phyloP scores from a whole-genome alignment of 2,329 filamentous ascomycete species.

The Cytospora piceicola region DNA sequence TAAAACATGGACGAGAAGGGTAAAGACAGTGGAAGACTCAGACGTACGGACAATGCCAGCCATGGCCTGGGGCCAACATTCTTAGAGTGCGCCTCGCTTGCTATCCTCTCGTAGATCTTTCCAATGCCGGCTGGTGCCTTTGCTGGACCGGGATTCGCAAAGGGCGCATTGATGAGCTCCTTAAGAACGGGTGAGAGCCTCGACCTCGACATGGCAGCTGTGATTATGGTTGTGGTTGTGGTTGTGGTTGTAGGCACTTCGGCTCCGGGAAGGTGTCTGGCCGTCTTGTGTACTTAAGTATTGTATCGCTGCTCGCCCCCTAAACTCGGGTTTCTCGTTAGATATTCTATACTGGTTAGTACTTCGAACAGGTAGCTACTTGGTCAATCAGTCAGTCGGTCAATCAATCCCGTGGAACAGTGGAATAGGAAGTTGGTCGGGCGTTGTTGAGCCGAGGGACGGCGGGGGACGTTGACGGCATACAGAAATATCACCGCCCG shows the following conservation, averaged over 20 bases:
- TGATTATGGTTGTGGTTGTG: slow-evolving; percentile 1
- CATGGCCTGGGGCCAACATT: slow-evolving; percentile 67
- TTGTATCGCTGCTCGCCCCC: background rate
- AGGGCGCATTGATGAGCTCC: slow-evolving; percentile 71
- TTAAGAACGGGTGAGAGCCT: slow-evolving; percentile 75
- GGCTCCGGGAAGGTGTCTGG: background rate
- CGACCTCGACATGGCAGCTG: slow-evolving; percentile 57
- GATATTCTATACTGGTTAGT: background rate
- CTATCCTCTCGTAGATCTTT: slow-evolving; percentile 67
- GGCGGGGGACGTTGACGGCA: background rate
- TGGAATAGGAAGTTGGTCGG: background rate
- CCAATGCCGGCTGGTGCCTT: slow-evolving; percentile 66
- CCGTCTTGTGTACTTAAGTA: too few relatives aligned
- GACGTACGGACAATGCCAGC: slow-evolving; percentile 65
- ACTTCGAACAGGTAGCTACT: background rate
- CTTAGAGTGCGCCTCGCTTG: slow-evolving; percentile 63
- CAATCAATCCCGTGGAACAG: background rate
- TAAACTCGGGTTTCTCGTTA: background rate
- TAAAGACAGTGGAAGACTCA: background rate
- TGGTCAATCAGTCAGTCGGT: background rate
- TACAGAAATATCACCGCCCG: slow-evolving; percentile 27
- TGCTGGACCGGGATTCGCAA: slow-evolving; percentile 67
- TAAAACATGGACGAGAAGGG: slow-evolving; percentile 7
- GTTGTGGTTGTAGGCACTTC: background rate
- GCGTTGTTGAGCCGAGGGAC: background rate